These are phyloP conservation scores for Paraconiothyrium sp. DNA, from an alignment of 2,329 filamentous ascomycete genomes.

Conservation along the genomic window DNA sequence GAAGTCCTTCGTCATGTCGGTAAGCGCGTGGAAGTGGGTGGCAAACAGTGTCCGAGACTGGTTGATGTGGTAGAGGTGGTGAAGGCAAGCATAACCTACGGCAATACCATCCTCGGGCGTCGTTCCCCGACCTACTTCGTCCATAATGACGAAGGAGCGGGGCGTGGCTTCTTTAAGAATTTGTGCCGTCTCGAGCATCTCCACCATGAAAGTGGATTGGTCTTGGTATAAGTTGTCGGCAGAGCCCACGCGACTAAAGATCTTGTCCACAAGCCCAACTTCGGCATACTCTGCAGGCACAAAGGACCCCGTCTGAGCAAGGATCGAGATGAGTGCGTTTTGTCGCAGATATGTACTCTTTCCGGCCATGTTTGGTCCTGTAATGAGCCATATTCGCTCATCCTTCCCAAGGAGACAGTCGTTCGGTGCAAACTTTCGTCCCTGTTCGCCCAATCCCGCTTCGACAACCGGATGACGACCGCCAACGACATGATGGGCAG, in stretches of 20 bases:
- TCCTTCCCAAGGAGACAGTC: slow-evolving; percentile 83
- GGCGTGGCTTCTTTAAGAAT: slow-evolving; percentile 87
- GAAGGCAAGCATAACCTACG: slow-evolving; percentile 86
- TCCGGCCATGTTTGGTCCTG: slow-evolving; percentile 96
- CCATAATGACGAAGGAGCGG: slow-evolving; percentile 93
- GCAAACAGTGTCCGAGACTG: slow-evolving; percentile 86
- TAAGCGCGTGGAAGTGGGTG: slow-evolving; percentile 89
- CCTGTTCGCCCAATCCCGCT: slow-evolving; percentile 78
- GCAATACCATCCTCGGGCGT: slow-evolving; percentile 92
- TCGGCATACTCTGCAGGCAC: slow-evolving; percentile 88
- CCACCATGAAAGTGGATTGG: slow-evolving; percentile 99
- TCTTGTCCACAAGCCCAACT: slow-evolving; percentile 91
- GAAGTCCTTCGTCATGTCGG: slow-evolving; percentile 74
- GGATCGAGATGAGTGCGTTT: slow-evolving; percentile 91
- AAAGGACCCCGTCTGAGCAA: slow-evolving; percentile 92
- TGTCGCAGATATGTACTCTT: slow-evolving; percentile 97
- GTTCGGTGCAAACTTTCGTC: slow-evolving; percentile 83
- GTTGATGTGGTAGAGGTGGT: slow-evolving; percentile 83
- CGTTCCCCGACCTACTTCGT: slow-evolving; percentile 94
- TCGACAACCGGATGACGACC: slow-evolving; percentile 95
- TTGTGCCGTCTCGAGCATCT: slow-evolving; percentile 95
- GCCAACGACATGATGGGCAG: slow-evolving; percentile 78
- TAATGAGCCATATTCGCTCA: slow-evolving; percentile 75
- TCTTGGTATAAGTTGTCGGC: slow-evolving; percentile 94
- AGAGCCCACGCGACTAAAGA: slow-evolving; percentile 87